phyloP scores from a whole-genome alignment of 164 flowering plant species.

The Platanus orientalis region DNA sequence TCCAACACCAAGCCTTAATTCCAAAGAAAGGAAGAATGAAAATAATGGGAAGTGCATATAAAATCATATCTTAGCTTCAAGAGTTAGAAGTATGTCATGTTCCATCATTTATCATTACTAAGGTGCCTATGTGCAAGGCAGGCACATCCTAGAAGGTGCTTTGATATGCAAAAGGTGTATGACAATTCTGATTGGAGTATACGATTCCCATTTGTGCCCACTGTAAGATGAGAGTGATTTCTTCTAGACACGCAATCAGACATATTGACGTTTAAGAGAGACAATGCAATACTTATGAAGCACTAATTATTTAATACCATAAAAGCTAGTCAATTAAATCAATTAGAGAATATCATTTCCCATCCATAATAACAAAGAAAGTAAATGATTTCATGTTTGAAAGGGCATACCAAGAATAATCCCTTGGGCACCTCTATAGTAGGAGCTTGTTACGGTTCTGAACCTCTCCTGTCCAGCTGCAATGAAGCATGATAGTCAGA shows the following conservation, averaged over 20 bases:
- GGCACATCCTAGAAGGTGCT: too few relatives aligned
- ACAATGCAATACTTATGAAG: neutral
- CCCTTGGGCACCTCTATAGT: slow-evolving; percentile 84
- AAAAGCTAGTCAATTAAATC: neutral
- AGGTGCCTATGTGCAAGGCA: too few relatives aligned
- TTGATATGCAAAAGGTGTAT: too few relatives aligned
- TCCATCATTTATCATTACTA: too few relatives aligned
- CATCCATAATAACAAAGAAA: neutral
- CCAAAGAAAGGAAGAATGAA: too few relatives aligned
- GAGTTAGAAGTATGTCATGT: too few relatives aligned
- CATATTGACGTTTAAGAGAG: neutral
- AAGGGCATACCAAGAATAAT: slow-evolving; percentile 61
- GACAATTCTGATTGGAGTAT: too few relatives aligned
- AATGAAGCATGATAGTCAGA: slow-evolving; percentile 4
- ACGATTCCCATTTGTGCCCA: neutral
- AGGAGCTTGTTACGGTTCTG: slow-evolving; percentile 64
- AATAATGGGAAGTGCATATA: too few relatives aligned
- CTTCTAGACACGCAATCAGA: neutral
- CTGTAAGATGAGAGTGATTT: neutral
- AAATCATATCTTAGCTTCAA: too few relatives aligned
- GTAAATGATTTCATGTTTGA: neutral
- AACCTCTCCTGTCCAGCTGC: slow-evolving; percentile 85
- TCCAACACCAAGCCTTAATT: too few relatives aligned
- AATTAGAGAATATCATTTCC: neutral
- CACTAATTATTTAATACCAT: neutral